phyloP scores from a whole-genome alignment of 2,329 filamentous ascomycete species.

The Hirsutella minnesotensis region DNA sequence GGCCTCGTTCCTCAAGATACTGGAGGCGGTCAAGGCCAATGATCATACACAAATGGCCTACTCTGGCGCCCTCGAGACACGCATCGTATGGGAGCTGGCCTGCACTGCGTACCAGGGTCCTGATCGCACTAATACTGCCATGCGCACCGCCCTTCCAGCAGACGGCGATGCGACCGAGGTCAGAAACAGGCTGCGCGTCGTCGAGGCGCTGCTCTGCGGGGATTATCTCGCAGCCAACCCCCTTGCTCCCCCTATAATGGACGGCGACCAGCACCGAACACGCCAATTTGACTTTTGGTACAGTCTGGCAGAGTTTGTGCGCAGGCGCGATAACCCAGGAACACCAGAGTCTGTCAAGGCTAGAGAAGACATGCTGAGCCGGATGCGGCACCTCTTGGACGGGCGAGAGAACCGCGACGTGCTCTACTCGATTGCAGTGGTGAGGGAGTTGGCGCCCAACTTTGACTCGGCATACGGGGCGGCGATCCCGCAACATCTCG shows the following conservation, averaged over 20 bases:
- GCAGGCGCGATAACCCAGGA: conserved; percentile 43
- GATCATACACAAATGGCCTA: conserved; percentile 40
- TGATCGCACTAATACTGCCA: conserved; percentile 21
- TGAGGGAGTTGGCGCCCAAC: conserved; percentile 60
- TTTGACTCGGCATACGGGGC: conserved; percentile 47
- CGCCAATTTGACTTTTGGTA: conserved; percentile 76
- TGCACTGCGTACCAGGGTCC: conserved; percentile 32
- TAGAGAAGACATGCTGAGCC: conserved; percentile 53
- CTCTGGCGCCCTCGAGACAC: conserved; percentile 42
- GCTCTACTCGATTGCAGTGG: conserved; percentile 77
- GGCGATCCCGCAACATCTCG: conserved; percentile 44
- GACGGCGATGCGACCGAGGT: conserved; percentile 53
- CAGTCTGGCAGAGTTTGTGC: conserved; percentile 55
- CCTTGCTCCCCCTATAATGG: conserved; percentile 36
- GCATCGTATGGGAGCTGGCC: conserved; percentile 49
- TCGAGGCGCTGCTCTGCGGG: conserved; percentile 68
- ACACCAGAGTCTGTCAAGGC: conserved; percentile 30
- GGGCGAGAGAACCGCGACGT: conserved; percentile 81
- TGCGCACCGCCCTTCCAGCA: conserved; percentile 26
- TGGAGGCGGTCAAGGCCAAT: conserved; percentile 35
- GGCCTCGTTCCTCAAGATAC: conserved; percentile 47
- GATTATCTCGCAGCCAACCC: conserved; percentile 50
- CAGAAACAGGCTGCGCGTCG: conserved; percentile 58
- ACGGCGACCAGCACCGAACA: conserved; percentile 39
- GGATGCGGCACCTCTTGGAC: conserved; percentile 60